Base-by-base conservation (phyloP, 305 asterid species). In the Fraxinus sp. region DNA sequence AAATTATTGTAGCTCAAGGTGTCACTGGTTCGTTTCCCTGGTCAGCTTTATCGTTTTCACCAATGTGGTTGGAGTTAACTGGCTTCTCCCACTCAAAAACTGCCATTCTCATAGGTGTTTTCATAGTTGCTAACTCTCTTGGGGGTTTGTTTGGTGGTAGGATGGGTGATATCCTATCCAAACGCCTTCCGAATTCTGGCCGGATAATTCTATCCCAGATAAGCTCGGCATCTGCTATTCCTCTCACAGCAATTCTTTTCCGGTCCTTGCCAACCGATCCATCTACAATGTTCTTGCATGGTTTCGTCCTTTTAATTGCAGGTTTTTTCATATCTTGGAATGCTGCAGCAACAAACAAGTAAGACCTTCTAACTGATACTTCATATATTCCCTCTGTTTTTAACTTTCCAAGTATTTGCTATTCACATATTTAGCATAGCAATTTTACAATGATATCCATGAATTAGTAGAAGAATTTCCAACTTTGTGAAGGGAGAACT, bases 321-420 rank as follows among this genome's bases (percentile, higher is more conserved):
- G 98, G 94, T 39, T 94, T 92, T 74, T 91, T 33, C 89, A 92
- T 94, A 77, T 91, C 98, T 62, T 94, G 97, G 98, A 94, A 91
- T 86, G 91, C 91, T 83, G 83, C 97, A 5, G 97, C 97, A n/a
- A 92, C 94, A 78, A 92, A 94, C 91, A 93, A 90, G 97, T 93
- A 90, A 84, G 86, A 78, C 30, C 78, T 75, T 74, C 80, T 35
- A 46, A 55, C 62, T 74, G 35, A 57, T 20, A 77, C 36, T 72
- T 64, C 33, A 39, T 52, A 26, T 44, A 36, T 4, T 52, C 62
- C 62, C 20, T 52, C 7, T 55, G 11, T 6, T 55, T 55, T n/a
- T 55, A 55, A n/a, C 66, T n/a, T 18, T 55, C 66, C 11, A 18
- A n/a, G 26, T 55, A 55, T 5, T 55, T 6, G 24, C 18, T n/a